A percentile compares a stretch with the other conserved stretches of the same genome.
These are phyloP conservation scores for Neonectria coccinea DNA, from an alignment of 2,329 filamentous ascomycete genomes.

Conservation along the genomic window DNA sequence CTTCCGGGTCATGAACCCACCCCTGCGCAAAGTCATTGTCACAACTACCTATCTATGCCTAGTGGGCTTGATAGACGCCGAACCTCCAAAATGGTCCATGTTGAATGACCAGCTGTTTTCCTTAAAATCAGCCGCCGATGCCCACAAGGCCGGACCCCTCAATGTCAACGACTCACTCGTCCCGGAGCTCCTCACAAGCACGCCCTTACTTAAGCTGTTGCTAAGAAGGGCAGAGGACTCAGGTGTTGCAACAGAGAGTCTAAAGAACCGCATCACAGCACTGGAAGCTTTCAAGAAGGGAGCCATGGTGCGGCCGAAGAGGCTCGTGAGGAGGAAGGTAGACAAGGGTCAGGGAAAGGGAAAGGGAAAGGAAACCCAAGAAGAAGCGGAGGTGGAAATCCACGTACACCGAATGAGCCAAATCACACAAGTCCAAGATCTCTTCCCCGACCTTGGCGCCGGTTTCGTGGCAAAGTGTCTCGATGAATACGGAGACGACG, in stretches of 20 bases:
- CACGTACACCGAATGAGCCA: slow-evolving; percentile 87
- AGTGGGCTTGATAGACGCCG: slow-evolving; percentile 73
- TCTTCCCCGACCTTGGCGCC: slow-evolving; percentile 89
- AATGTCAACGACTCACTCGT: slow-evolving; percentile 79
- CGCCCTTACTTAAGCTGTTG: slow-evolving; percentile 77
- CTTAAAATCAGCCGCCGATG: slow-evolving; percentile 77
- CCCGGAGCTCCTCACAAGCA: slow-evolving; percentile 82
- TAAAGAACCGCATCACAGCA: slow-evolving; percentile 70
- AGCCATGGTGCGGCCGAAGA: slow-evolving; percentile 62
- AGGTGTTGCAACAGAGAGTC: slow-evolving; percentile 64
- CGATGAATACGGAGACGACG: slow-evolving; percentile 81
- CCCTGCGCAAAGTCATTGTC: slow-evolving; percentile 74
- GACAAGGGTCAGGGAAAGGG: slow-evolving; percentile 83
- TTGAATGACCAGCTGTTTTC: slow-evolving; percentile 87
- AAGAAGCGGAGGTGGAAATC: slow-evolving; percentile 60
- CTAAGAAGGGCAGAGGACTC: slow-evolving; percentile 64
- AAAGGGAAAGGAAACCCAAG: slow-evolving; percentile 62
- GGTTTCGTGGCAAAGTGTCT: slow-evolving; percentile 84
- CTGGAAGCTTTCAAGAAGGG: slow-evolving; percentile 72
- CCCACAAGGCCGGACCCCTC: slow-evolving; percentile 67
- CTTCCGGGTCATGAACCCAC: slow-evolving; percentile 73
- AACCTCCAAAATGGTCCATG: slow-evolving; percentile 77
- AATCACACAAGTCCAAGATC: slow-evolving; percentile 89
- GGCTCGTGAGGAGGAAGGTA: slow-evolving; percentile 64
- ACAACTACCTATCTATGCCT: slow-evolving; percentile 82